phyloP scores from a whole-genome alignment of 2,329 filamentous ascomycete species.

The Aspergillus piperis region DNA sequence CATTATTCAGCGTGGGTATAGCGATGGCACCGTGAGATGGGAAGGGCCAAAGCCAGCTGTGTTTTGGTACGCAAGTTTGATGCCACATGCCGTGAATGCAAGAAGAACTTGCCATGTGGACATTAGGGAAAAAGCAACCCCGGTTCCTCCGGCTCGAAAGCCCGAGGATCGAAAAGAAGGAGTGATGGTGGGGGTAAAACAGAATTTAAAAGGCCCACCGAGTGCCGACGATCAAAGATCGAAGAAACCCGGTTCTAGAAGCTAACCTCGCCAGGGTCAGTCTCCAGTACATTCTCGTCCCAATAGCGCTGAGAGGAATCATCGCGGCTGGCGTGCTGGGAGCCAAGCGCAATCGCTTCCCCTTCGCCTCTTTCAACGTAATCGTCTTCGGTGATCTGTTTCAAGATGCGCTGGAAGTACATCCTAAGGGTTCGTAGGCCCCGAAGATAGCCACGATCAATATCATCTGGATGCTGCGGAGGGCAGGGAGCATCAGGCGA shows the following conservation, averaged over 20 bases:
- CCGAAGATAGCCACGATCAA: slow-evolving; percentile 86
- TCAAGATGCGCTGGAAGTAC: slow-evolving; percentile 86
- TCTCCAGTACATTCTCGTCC: slow-evolving; percentile 47
- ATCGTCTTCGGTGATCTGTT: slow-evolving; percentile 63
- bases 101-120: slow-evolving; percentile 8
- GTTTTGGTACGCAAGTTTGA: slow-evolving; percentile 22
- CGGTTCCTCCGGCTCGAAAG: slow-evolving; percentile 20
- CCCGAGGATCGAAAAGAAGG: slow-evolving; percentile 6
- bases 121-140: slow-evolving; percentile 14
- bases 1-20: slow-evolving; percentile 15
- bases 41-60: slow-evolving; percentile 16
- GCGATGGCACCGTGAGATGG: slow-evolving; percentile 6
- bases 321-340: slow-evolving; percentile 35
- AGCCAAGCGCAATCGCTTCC: slow-evolving; percentile 41
- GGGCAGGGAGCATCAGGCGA: slow-evolving; percentile 68
- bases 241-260: slow-evolving; percentile 27
- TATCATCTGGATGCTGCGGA: slow-evolving; percentile 74
- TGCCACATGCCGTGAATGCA: slow-evolving; percentile 15
- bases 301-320: slow-evolving; percentile 37
- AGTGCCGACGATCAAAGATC: background rate
- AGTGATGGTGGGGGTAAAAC: slow-evolving; percentile 8
- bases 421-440: slow-evolving; percentile 75
- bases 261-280: slow-evolving; percentile 48
- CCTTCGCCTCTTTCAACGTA: slow-evolving; percentile 47
- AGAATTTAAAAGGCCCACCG: background rate